Evolutionary conservation across 179 eudicot species (phyloP).

Genomic region (Spinacia oleracea): DNA sequence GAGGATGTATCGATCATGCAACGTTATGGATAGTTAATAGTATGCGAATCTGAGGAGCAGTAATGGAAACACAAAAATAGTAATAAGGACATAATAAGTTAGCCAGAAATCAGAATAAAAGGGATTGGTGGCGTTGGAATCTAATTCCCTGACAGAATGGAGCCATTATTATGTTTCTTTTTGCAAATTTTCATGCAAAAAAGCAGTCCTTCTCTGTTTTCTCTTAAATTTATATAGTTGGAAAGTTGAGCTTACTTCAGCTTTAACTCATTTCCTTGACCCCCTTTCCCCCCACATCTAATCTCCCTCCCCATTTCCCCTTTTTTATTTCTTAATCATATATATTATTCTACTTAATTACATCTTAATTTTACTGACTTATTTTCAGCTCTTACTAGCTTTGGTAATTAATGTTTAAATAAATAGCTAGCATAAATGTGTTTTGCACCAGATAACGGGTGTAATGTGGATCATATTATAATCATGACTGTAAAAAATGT

Average conservation of each 20-base stretch:
- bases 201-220: conserved; percentile 14
- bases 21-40: conserved; percentile 13
- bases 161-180: conserved; percentile 29
- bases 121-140: conserved; percentile 38
- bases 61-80: conserved; percentile 18
- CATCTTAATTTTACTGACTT: too few relatives aligned
- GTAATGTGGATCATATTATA: too few relatives aligned
- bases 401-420: too few relatives aligned
- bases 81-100: neutral
- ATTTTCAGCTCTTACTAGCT: too few relatives aligned
- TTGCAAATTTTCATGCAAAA: conserved; percentile 40
- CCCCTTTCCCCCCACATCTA: conserved; percentile 21
- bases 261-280: conserved; percentile 34
- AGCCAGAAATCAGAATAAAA: conserved; percentile 11
- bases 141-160: conserved; percentile 49
- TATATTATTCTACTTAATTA: neutral
- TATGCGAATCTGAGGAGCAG: too few relatives aligned
- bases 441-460: too few relatives aligned
- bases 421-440: neutral
- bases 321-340: too few relatives aligned
- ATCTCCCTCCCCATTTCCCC: neutral
- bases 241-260: conserved; percentile 37
- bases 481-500: too few relatives aligned
- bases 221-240: conserved; percentile 30
- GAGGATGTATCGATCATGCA: conserved; percentile 29